Conservation (phyloP, 75 land plant genomes). For the Azolla pinnata region DNA sequence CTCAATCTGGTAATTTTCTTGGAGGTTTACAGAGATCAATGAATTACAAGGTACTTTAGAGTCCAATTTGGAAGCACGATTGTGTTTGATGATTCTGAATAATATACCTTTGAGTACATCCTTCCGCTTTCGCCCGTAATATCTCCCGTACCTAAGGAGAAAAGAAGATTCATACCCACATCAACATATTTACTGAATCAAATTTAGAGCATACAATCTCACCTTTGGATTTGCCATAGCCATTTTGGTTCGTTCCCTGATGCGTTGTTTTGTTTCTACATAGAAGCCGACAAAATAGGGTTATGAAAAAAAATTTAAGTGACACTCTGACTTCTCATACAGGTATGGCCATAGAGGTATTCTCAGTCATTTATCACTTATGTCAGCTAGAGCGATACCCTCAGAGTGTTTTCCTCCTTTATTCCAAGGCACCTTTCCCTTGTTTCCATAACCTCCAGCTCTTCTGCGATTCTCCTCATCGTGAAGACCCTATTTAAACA, state of each 20-base stretch:
- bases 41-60: no score
- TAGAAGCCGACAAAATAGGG: no score
- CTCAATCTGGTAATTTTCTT: no score
- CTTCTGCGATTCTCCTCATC: no score
- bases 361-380: no score
- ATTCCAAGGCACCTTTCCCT: not conserved
- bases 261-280: not conserved
- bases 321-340: no score
- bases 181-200: not conserved
- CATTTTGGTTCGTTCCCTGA: not conserved
- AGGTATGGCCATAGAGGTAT: no score
- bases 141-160: not conserved
- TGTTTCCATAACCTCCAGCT: not conserved
- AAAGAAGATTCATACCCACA: not conserved
- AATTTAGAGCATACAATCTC: not conserved
- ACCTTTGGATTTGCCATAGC: not conserved
- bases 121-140: not conserved
- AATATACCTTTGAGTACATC: not conserved
- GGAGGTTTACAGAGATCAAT: no score
- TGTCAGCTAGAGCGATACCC: not conserved
- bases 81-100: no score
- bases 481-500: no score
- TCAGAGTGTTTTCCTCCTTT: not conserved
- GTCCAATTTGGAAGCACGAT: no score
- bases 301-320: no score